Evolutionary conservation across 2,329 filamentous ascomycete species (phyloP), one percentile per base, ranked within the genome.

Genomic region (Fusarium verrucosum): DNA sequence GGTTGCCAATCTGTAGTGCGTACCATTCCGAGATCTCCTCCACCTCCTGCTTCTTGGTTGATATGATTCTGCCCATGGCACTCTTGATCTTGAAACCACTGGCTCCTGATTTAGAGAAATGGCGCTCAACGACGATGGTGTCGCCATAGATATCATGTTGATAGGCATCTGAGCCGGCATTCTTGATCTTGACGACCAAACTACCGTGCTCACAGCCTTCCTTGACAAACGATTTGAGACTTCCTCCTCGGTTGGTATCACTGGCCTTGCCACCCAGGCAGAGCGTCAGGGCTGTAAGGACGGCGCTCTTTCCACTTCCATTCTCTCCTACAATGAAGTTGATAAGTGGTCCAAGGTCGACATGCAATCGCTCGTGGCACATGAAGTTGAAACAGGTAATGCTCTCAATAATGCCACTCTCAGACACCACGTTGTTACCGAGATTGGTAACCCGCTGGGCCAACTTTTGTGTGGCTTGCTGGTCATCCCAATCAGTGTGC

Each of bases 321-420:
- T 99, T 99, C 76, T 97, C 93, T 16, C 95, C 95, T 52, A 97
- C 94, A 62, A 99, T 94, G 78, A 99, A 99, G 77, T 99, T 99
- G 76, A 99, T 96, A 33, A 97, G 81, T 1, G 95, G 95, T 0
- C 95, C 95, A n/a, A 99, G 83, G 54, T 90, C 86, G 58, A 96
- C 91, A 38, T 90, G 87, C 17, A 98, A 84, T 52, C 89, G 88
- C 40, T 88, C 83, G 75, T 99, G 95, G 72, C 94, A 98, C 95
- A 98, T 98, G 78, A 98, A 98, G 75, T 97, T 97, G 70, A 88
- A 86, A 75, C 93, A 96, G 33, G 88, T 90, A 52, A 98, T 90
- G 63, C 89, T 89, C 75, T 97, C 90, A 42, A 98, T 90, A 51
- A 98, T 94, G 2, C 92, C 94, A 69, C 91, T 89, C 35, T 96